phyloP scores from a whole-genome alignment of 2,329 filamentous ascomycete genomes.

The Alternaria ethzedia region DNA sequence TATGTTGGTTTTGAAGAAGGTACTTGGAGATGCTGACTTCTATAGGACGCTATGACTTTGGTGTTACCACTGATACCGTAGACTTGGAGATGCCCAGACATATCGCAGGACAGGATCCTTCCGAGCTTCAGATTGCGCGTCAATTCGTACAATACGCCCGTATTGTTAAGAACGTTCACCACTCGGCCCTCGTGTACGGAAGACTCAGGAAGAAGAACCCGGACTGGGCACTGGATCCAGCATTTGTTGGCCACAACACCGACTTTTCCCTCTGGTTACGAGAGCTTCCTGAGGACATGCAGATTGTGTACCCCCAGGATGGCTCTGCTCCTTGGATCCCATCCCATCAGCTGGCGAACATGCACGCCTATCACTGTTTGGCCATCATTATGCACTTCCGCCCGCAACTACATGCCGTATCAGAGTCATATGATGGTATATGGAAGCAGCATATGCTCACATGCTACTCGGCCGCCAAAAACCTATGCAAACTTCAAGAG shows the following conservation, averaged over 20 bases:
- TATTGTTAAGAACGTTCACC: slow-evolving; percentile 77
- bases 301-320: slow-evolving; percentile 77
- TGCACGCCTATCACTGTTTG: slow-evolving; percentile 88
- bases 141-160: slow-evolving; percentile 84
- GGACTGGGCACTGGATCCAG: slow-evolving; percentile 86
- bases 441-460: slow-evolving; percentile 91
- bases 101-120: slow-evolving; percentile 71
- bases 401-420: slow-evolving; percentile 76
- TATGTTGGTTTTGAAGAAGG: slow-evolving; percentile 44
- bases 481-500: slow-evolving; percentile 85
- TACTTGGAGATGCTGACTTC: slow-evolving; percentile 9
- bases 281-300: slow-evolving; percentile 78
- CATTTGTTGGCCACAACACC: slow-evolving; percentile 80
- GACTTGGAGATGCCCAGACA: slow-evolving; percentile 73
- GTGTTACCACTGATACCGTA: slow-evolving; percentile 76
- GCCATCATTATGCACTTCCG: slow-evolving; percentile 85
- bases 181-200: slow-evolving; percentile 76
- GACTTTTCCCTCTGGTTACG: slow-evolving; percentile 77
- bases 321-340: slow-evolving; percentile 83
- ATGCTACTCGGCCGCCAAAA: slow-evolving; percentile 84
- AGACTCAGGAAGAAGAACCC: slow-evolving; percentile 75
- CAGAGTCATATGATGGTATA: slow-evolving; percentile 76
- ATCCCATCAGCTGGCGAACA: slow-evolving; percentile 85
- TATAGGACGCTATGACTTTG: slow-evolving; percentile 73
- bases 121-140: slow-evolving; percentile 77